Evolutionary conservation across 2,329 filamentous ascomycete species (phyloP), one percentile per base, ranked within the genome.

Genomic region (Venturia carpophila): DNA sequence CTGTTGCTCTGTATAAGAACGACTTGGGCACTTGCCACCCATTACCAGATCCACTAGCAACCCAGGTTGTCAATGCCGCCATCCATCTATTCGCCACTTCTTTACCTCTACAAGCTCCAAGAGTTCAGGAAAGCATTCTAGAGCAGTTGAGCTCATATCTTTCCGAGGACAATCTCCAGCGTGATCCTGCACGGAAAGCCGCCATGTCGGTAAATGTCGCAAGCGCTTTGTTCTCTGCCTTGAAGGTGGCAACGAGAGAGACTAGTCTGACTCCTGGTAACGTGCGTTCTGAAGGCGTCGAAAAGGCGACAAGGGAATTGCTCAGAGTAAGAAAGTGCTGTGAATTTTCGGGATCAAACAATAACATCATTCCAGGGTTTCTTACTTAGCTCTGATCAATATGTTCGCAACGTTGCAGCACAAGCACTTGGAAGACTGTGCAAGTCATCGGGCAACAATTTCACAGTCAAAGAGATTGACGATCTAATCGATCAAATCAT

Each of bases 401-500:
- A 91, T 71, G 85, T 99, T 56, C 89, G 95, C 60, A 89, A 84
- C 67, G 82, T 97, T 68, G 91, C 92, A 1, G 93, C 92, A 66
- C 88, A 92, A 71, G 90, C 91, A 0, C 80, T 97, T 15, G 93
- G 92, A 19, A 85, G 92, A 45, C 84, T 99, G 1, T 97, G 94
- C 76, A 92, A 82, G 66, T 84, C 81, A 64, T 92, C 91, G 64
- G 95, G 94, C 47, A 96, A 94, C 68, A 80, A 87, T 1, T 94
- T 96, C 71, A 99, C 94, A 0, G 92, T 91, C 68, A 82, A 85
- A 37, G 92, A 97, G 75, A 90, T 99, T 70, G 97, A 95, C 72
- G 88, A 88, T 72, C 82, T 99, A 11, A 88, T 97, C 55, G 93
- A 99, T 71, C 96, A 90, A 0, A 97, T 99, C 68, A 92, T 99